Evolutionary conservation across 2,329 filamentous ascomycete species (phyloP).

Genomic region (Boeremia exigua): DNA sequence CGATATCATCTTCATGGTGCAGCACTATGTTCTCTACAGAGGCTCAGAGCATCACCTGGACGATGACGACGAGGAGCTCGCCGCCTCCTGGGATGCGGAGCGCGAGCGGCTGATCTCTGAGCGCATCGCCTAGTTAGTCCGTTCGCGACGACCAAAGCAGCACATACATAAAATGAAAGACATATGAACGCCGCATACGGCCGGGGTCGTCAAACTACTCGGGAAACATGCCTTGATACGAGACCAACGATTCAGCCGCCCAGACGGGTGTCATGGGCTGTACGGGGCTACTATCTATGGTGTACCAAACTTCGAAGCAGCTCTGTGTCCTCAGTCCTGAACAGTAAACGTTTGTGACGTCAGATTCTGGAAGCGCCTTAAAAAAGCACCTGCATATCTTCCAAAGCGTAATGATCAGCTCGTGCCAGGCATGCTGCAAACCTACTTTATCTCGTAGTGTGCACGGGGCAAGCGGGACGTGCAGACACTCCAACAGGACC

Average conservation of each 20-base stretch:
- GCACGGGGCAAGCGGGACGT: background rate
- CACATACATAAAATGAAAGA: background rate
- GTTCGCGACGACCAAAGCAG: background rate
- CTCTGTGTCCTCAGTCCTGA: background rate
- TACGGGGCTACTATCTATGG: background rate
- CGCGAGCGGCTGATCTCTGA: conserved; percentile 31
- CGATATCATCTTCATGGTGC: conserved; percentile 82
- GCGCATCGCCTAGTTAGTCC: conserved; percentile 5
- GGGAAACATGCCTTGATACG: background rate
- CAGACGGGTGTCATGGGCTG: background rate
- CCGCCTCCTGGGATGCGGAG: conserved; percentile 24
- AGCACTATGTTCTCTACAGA: conserved; percentile 84
- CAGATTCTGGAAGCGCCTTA: background rate
- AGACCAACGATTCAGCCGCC: background rate
- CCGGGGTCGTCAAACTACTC: background rate
- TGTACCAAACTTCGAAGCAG: background rate
- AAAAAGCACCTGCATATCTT: background rate
- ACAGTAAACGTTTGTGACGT: background rate
- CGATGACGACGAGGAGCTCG: conserved; percentile 33
- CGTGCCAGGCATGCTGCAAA: conserved; percentile 1
- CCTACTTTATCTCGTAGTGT: background rate
- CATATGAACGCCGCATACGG: background rate
- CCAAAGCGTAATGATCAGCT: conserved; percentile 3
- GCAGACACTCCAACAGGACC: background rate
- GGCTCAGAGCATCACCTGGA: conserved; percentile 32